Evolutionary conservation across 108 stramenopile species (phyloP), one percentile per base, ranked within the genome.

Genomic region (Phaeodactylum tricornutum): DNA sequence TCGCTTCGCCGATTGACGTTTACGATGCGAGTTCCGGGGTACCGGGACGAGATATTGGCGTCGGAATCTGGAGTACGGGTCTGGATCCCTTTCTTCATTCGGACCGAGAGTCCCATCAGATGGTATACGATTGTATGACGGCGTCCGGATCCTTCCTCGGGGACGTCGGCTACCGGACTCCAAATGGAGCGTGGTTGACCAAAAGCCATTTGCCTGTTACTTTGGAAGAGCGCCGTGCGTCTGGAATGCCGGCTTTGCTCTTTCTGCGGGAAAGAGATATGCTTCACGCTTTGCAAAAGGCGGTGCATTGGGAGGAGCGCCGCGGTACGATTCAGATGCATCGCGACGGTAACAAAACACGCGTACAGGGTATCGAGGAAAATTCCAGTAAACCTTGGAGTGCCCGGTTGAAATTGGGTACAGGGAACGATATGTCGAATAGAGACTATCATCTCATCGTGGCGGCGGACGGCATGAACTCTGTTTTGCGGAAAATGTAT

Each of bases 21-120:
- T 92, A 66, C 59, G 84, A 86, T 30, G 50, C 53, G n/a, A 32
- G 8, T 45, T 1, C 22, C 29, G 69, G 60, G 11, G 36, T 55
- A n/a, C 11, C 29, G 8, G 67, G 72, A 4, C 54, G 81, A 17
- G 67, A 79, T 29, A 82, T 92, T 44, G 89, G 89, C 0, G 82
- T 92, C 14, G 89, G 89, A 11, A 60, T 92, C 21, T 92, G 89
- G 89, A 77, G 66, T 54, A 87, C 88, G 21, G 88, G 81, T 7
- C 47, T 84, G 60, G 51, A 64, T 50, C 81, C 74, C 0, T 85
- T 90, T 53, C 36, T 51, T 21, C 22, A 59, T 3, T 56, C 74
- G 23, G 53, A 61, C 34, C 59, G 79, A 33, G 37, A 65, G 27
- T 83, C 81, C 2, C 81, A 82, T 51, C 61, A 67, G 35, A 29